These are phyloP conservation scores for Kodamaea restingae DNA, from an alignment of 805 yeast species.

Conservation along the genomic window DNA sequence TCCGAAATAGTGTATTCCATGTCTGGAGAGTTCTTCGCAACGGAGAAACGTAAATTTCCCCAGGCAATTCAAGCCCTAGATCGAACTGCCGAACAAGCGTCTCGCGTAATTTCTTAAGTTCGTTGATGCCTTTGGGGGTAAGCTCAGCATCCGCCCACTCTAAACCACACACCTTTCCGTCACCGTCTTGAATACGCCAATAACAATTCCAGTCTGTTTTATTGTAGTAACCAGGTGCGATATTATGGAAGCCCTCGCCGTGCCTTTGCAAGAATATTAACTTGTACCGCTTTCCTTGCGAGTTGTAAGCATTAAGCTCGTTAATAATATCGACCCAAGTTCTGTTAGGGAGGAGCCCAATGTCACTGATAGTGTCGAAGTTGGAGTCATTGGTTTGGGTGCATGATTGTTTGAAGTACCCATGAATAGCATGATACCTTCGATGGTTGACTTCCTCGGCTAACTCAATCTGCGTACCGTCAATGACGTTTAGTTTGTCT, in stretches of 20 bases:
- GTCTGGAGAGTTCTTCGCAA: slow-evolving; percentile 29
- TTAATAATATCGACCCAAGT: slow-evolving; percentile 22
- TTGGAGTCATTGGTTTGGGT: slow-evolving; percentile 10
- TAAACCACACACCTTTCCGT: slow-evolving; percentile 10
- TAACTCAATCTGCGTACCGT: too few relatives aligned
- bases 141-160: slow-evolving; percentile 32
- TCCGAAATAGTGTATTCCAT: slow-evolving; percentile 24
- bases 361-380: slow-evolving; percentile 11
- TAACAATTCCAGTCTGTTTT: slow-evolving; percentile 23
- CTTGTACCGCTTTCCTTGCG: slow-evolving; percentile 13
- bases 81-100: slow-evolving; percentile 1
- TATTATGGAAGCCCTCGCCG: slow-evolving; percentile 33
- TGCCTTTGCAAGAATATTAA: slow-evolving; percentile 30
- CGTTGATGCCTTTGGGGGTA: slow-evolving; percentile 20
- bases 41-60: slow-evolving; percentile 28
- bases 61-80: slow-evolving; percentile 20
- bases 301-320: slow-evolving; percentile 8
- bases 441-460: too few relatives aligned
- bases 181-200: slow-evolving; percentile 21
- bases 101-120: slow-evolving; percentile 12
- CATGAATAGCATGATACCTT: not conserved
- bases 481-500: too few relatives aligned
- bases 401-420: slow-evolving; percentile 20
- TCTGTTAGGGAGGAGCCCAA: slow-evolving; percentile 20
- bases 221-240: slow-evolving; percentile 17